Evolutionary conservation across 2,329 filamentous ascomycete species (phyloP).

Genomic region (Cercospora berteroae): DNA sequence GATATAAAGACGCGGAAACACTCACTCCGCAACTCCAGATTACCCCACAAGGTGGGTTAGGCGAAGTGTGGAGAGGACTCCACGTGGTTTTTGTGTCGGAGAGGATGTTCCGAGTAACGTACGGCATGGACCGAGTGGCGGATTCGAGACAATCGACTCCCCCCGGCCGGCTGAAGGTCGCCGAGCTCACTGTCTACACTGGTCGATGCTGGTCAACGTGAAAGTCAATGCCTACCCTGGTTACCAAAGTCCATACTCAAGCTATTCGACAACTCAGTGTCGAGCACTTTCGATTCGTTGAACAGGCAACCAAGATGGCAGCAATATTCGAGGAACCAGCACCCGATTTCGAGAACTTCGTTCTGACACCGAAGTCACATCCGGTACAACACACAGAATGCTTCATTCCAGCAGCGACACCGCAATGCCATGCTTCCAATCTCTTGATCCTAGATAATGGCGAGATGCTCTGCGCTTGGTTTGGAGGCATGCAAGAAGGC

Average conservation of each 20-base stretch:
- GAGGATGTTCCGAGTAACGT: slow-evolving; percentile 6
- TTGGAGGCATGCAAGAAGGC: slow-evolving; percentile 23
- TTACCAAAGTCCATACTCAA: not conserved
- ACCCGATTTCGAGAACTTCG: slow-evolving; percentile 2
- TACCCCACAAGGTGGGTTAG: slow-evolving; percentile 1
- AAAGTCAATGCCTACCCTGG: not conserved
- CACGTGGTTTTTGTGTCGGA: not conserved
- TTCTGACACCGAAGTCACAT: slow-evolving; percentile 7
- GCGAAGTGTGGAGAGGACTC: slow-evolving; percentile 4
- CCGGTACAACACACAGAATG: slow-evolving; percentile 17
- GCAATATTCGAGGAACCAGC: not conserved
- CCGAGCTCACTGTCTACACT: not conserved
- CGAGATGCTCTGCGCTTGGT: slow-evolving; percentile 26
- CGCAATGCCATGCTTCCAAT: slow-evolving; percentile 24
- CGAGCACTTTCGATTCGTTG: not conserved
- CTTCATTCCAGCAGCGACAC: slow-evolving; percentile 18
- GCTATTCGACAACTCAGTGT: not conserved
- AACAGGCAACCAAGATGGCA: not conserved
- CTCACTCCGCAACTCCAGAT: slow-evolving; percentile 11
- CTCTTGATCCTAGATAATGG: slow-evolving; percentile 19
- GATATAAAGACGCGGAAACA: slow-evolving; percentile 8
- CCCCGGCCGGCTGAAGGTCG: slow-evolving; percentile 1
- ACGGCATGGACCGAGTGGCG: slow-evolving; percentile 6
- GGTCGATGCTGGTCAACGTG: not conserved
- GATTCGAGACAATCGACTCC: not conserved